Evolutionary conservation across 345 rosid species (phyloP).

Genomic region (Lepidium africanum): DNA sequence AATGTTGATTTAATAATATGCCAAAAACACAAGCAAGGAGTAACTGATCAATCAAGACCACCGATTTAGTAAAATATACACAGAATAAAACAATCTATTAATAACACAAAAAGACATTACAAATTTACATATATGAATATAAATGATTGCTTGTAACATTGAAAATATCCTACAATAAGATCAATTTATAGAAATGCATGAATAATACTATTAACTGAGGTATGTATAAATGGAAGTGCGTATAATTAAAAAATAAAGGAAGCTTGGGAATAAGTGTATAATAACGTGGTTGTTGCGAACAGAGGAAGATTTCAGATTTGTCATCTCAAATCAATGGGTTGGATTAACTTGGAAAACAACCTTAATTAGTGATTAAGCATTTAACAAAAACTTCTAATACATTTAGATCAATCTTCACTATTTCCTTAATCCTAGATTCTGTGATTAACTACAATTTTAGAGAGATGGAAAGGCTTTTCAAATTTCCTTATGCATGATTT

Average conservation of each 20-base stretch:
- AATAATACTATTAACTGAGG: not conserved
- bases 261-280: slow-evolving; percentile 19
- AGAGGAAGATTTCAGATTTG: slow-evolving; percentile 13
- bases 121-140: not conserved
- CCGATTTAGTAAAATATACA: slow-evolving; percentile 5
- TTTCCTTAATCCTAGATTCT: not conserved
- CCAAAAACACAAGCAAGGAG: slow-evolving; percentile 13
- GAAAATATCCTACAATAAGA: not conserved
- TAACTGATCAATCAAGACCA: slow-evolving; percentile 17
- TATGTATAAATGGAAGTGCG: not conserved
- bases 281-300: slow-evolving; percentile 17
- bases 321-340: slow-evolving; percentile 7
- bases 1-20: slow-evolving; percentile 8
- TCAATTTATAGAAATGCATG: not conserved
- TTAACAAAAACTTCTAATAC: not conserved
- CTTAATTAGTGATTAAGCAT: not conserved
- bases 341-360: slow-evolving; percentile 16
- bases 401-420: not conserved
- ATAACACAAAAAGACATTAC: not conserved
- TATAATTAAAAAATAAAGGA: not conserved
- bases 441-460: not conserved
- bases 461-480: no score
- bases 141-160: slow-evolving; percentile 5
- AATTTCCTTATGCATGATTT: no score
- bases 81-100: slow-evolving; percentile 2